phyloP scores from a whole-genome alignment of 768 basidiomycete genomes.

The Amanita exitialis region DNA sequence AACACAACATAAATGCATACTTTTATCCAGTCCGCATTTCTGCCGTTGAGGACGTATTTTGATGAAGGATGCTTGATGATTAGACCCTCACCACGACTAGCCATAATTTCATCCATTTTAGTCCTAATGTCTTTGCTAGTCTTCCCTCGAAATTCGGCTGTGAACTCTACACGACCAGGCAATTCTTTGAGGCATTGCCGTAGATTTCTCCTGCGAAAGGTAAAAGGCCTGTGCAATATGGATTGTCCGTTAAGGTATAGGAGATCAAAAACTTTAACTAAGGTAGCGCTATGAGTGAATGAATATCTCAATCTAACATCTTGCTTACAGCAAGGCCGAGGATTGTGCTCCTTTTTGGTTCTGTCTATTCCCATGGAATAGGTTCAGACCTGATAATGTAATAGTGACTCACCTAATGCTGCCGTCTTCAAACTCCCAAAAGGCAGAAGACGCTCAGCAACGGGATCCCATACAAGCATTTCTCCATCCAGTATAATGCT shows the following conservation, averaged over 20 bases:
- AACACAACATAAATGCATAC: constrained; percentile 21
- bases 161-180: constrained; percentile 75
- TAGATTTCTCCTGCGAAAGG: constrained; percentile 74
- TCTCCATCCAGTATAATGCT: constrained; percentile 96
- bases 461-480: constrained; percentile 97
- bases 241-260: constrained; percentile 81
- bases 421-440: constrained; percentile 94
- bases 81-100: constrained; percentile 81
- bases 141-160: constrained; percentile 60
- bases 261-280: constrained; percentile 96
- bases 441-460: constrained; percentile 77
- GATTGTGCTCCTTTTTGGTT: constrained; percentile 56
- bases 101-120: constrained; percentile 79
- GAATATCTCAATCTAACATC: neutral
- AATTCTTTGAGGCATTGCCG: constrained; percentile 56
- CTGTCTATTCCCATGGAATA: constrained; percentile 36
- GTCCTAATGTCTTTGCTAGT: constrained; percentile 74
- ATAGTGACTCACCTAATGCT: constrained; percentile 53
- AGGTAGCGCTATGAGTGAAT: neutral
- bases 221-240: constrained; percentile 60
- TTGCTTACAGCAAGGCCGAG: constrained; percentile 83
- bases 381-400: neutral
- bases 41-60: constrained; percentile 76
- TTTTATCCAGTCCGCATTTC: constrained; percentile 93
- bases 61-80: constrained; percentile 82